Percentiles rank a stretch among this genome's conserved stretches.
Evolutionary conservation across 441 rosid genomes (phyloP).

Genomic region (Populus hybrid): DNA sequence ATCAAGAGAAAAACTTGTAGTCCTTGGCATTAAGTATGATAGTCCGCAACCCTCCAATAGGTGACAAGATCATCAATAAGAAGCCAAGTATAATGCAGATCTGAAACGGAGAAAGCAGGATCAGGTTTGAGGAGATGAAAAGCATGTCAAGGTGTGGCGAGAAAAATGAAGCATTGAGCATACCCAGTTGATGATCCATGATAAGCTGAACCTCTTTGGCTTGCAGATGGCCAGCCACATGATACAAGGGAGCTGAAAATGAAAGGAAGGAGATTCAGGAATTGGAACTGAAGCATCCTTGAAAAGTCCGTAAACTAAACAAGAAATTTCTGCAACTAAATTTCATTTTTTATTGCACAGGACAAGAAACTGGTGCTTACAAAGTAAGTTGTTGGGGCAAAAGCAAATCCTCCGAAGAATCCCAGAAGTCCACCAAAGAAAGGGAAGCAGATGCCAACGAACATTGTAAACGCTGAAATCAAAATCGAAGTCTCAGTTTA

Average conservation of each 20-base stretch:
- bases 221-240: slow-evolving; percentile 68
- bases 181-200: slow-evolving; percentile 75
- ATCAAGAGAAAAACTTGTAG: slow-evolving; percentile 58
- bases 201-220: slow-evolving; percentile 57
- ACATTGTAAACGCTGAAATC: slow-evolving; percentile 57
- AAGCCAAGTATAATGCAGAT: slow-evolving; percentile 60
- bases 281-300: not conserved
- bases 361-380: slow-evolving; percentile 29
- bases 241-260: slow-evolving; percentile 66
- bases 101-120: slow-evolving; percentile 29
- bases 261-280: not conserved
- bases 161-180: not conserved
- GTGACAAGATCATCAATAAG: slow-evolving; percentile 48
- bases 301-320: not conserved
- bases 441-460: slow-evolving; percentile 54
- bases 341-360: not conserved
- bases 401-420: slow-evolving; percentile 84
- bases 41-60: slow-evolving; percentile 65
- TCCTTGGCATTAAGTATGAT: slow-evolving; percentile 51
- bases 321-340: not conserved
- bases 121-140: not conserved
- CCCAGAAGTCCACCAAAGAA: slow-evolving; percentile 81
- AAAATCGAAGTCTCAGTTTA: not conserved
- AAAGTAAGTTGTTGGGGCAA: slow-evolving; percentile 75
- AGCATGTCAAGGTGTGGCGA: not conserved